Base-by-base conservation (phyloP, 2,329 filamentous ascomycete genomes). In the Apiospora hydei region DNA sequence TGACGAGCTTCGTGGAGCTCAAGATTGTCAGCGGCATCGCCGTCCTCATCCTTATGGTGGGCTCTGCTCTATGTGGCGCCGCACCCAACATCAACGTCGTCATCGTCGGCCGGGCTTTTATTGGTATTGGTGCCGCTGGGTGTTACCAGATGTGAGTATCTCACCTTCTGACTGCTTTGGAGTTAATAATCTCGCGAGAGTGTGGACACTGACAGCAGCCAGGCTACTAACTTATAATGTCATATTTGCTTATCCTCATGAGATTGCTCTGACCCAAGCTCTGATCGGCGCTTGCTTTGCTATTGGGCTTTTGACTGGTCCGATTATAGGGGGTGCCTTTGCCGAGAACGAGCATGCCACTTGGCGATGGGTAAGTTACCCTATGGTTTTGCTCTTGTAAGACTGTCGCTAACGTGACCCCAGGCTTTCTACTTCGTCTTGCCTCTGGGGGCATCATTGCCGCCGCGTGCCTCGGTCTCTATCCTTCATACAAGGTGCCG, bases 341-440 rank as follows among this genome's bases (percentile, higher is more conserved):
- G 79, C 80, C 0, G 75, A 80, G 16, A 81, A 82, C 41, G 75
- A 75, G 6, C 72, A 77, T 6, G 81, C 81, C 0, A 83, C 81
- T 7, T 86, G 84, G 84, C 78, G 85, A 73, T 85, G 81, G 83
- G 76, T 75, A 57, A 70, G 72, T 74, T 43, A 26, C 38, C 18
- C 8, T 5, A 34, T 1, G 16, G 18, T 6, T 14, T 16, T 71
- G 44, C 21, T 24, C 24, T 43, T 46, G 34, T 26, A 6, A 6
- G n/a, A n/a, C 4, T 38, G 67, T 24, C 24, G 24, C 70, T 69
- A 18, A 69, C 49, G 14, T 69, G 53, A 7, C 38, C 70, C 71
- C 10, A 77, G 77, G 74, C 73, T 10, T 77, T 75, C 66, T 77
- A 72, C 47, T 26, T 76, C 44, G 69, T 75, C 7, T 71, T 77